Evolutionary conservation across 164 flowering plant genomes (phyloP).

Genomic region (Macadamia tetraphylla): DNA sequence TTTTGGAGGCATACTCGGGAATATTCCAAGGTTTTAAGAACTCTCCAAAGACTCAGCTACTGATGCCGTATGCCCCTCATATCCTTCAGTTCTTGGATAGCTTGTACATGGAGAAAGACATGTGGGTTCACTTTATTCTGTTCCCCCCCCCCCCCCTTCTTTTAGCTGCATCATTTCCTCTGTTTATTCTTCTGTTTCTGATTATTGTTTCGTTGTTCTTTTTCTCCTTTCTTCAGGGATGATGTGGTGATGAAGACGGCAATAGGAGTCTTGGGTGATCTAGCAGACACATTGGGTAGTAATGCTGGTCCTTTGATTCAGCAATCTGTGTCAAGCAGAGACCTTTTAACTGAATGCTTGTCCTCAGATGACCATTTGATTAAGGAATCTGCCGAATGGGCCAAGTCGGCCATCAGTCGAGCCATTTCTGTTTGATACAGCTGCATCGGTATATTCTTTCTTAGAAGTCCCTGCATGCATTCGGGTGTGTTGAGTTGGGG

Average conservation of each 20-base stretch:
- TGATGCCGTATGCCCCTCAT: slow-evolving; percentile 50
- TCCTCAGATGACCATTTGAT: slow-evolving; percentile 73
- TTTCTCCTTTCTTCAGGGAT: slow-evolving; percentile 42
- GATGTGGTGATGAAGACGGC: slow-evolving; percentile 83
- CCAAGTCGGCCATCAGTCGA: slow-evolving; percentile 58
- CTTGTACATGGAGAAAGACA: slow-evolving; percentile 49
- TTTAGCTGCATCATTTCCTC: background rate
- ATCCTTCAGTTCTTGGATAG: slow-evolving; percentile 54
- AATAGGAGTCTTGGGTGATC: slow-evolving; percentile 79
- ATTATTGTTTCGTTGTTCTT: background rate
- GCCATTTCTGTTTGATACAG: slow-evolving; percentile 62
- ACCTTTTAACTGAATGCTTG: slow-evolving; percentile 71
- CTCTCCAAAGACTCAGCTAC: slow-evolving; percentile 49
- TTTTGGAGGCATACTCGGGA: slow-evolving; percentile 63
- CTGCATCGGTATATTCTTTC: slow-evolving; percentile 28
- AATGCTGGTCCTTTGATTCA: slow-evolving; percentile 69
- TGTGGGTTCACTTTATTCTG: slow-evolving; percentile 25
- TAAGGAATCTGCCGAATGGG: slow-evolving; percentile 88
- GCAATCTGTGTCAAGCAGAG: slow-evolving; percentile 65
- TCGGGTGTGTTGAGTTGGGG: slow-evolving; percentile 47
- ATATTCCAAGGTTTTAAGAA: slow-evolving; percentile 60
- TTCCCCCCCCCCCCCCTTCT: background rate
- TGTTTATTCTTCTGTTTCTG: slow-evolving; percentile 2
- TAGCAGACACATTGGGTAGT: slow-evolving; percentile 78
- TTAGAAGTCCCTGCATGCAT: slow-evolving; percentile 66